Evolutionary conservation across 2,329 filamentous ascomycete genomes (phyloP).

Genomic region (Pyrenochaeta sp.): DNA sequence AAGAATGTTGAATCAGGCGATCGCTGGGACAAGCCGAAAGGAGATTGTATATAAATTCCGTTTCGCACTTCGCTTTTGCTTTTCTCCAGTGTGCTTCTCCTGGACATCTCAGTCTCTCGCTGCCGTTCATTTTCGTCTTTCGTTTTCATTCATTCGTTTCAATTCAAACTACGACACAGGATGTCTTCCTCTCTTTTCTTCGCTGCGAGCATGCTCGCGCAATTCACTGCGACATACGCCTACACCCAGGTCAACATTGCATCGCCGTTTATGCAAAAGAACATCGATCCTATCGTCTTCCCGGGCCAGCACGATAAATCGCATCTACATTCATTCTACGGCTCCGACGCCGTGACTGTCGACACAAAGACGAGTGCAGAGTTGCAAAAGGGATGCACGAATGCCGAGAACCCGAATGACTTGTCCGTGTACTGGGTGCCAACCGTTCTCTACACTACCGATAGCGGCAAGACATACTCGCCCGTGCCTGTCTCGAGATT

Average conservation of each 20-base stretch:
- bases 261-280: conserved; percentile 53
- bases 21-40: no score
- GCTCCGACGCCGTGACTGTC: conserved; percentile 53
- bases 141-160: conserved; percentile 18
- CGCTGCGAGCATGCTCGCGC: conserved; percentile 33
- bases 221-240: conserved; percentile 33
- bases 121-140: conserved; percentile 7
- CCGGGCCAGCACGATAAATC: conserved; percentile 50
- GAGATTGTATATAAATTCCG: no score
- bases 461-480: conserved; percentile 44
- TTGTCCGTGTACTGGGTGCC: conserved; percentile 57
- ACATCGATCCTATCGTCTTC: conserved; percentile 55
- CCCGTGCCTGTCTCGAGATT: conserved; percentile 48
- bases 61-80: no score
- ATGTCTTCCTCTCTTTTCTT: conserved; percentile 41
- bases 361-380: conserved; percentile 48
- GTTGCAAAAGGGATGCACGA: conserved; percentile 55
- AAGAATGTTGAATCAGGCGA: no score
- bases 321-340: conserved; percentile 57
- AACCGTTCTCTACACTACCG: conserved; percentile 50
- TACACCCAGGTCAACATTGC: conserved; percentile 47
- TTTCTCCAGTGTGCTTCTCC: conserved; percentile 9
- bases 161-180: conserved; percentile 36
- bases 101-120: conserved; percentile 1
- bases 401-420: conserved; percentile 57